Base-by-base conservation (phyloP, 352 stramenopile species). In the Bremia lactucae region DNA sequence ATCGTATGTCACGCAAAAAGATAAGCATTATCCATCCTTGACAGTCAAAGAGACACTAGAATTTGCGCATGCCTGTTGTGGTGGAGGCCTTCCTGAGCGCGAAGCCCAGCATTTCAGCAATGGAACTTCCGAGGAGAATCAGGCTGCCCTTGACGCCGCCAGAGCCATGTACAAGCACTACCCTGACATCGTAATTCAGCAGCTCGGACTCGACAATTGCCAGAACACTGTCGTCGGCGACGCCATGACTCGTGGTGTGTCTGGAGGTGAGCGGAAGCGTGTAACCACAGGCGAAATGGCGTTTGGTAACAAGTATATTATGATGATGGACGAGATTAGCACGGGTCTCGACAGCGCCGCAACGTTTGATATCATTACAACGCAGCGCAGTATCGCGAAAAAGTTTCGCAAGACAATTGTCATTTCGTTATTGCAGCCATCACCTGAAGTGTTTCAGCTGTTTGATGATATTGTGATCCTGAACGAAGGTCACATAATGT, bases 401-500 rank as follows among this genome's bases (percentile, higher is more conserved):
- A 58, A 46, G n/a, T 54, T 87, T 19, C 46, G 49, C 35, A 64
- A 68, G 39, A 83, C 73, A 1, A 31, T 70, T 2, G 71, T 87
- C 6, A 73, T 96, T 14, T 78, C 82, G 6, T 61, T 97, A 28
- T 56, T 96, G 10, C 69, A 97, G 63, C 90, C 90, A 20, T 72
- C 89, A 8, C 92, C 92, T 4, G 90, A 97, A 62, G 86, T 94
- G 3, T 92, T 95, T 25, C 66, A 68, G 3, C 62, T 97, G 13
- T 97, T 98, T 53, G 92, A 98, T 57, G 73, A 97, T 41, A 49
- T 97, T 2, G 74, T 96, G 31, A 53, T 98, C n/a, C 36, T 98
- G 31, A 87, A 87, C 55, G 67, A 94, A 19, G 90, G 92, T 16
- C 48, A 72, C 15, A 51, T 97, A 9, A 83, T 97, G 44, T 98